Evolutionary conservation across 805 yeast species (phyloP).

Genomic region (Osmozyma mogii): DNA sequence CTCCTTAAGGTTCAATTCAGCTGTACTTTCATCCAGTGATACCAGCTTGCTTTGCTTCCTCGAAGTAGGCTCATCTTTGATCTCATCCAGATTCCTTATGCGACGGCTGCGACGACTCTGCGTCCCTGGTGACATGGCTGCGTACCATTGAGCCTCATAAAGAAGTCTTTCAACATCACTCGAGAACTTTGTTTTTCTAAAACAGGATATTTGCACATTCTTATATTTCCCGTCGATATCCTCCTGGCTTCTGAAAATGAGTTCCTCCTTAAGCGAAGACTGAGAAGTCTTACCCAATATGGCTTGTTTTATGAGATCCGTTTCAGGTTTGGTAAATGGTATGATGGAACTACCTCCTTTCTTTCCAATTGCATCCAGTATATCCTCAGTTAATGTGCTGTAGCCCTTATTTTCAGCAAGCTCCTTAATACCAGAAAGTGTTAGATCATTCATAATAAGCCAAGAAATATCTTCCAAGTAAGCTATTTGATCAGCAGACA

Average conservation of each 20-base stretch:
- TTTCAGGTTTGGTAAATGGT: slow-evolving; percentile 21
- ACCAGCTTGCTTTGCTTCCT: too few relatives aligned
- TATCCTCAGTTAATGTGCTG: slow-evolving; percentile 5
- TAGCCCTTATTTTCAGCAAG: slow-evolving; percentile 9
- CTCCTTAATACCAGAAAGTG: slow-evolving; percentile 8
- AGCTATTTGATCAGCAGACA: slow-evolving; percentile 3
- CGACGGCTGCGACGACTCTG: slow-evolving; percentile 12
- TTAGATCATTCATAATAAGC: slow-evolving; percentile 13
- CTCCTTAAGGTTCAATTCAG: too few relatives aligned
- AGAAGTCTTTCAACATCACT: slow-evolving; percentile 23
- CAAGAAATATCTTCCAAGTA: slow-evolving; percentile 6
- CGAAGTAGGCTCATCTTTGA: slow-evolving; percentile 12
- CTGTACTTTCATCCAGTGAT: too few relatives aligned
- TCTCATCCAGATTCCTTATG: slow-evolving; percentile 9
- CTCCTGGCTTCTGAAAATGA: slow-evolving; percentile 18
- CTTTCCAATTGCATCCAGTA: slow-evolving; percentile 7
- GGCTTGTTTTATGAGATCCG: slow-evolving; percentile 11
- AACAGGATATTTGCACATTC: slow-evolving; percentile 17
- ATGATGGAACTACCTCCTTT: slow-evolving; percentile 9
- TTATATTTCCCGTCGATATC: slow-evolving; percentile 16
- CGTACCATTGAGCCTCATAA: slow-evolving; percentile 34
- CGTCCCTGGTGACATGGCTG: slow-evolving; percentile 13
- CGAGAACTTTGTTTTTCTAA: slow-evolving; percentile 21
- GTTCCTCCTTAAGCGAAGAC: slow-evolving; percentile 10
- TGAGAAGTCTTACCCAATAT: slow-evolving; percentile 9